Evolutionary conservation across 2,329 filamentous ascomycete species (phyloP), one percentile per base, ranked within the genome.

Genomic region (Monilinia fructicola): DNA sequence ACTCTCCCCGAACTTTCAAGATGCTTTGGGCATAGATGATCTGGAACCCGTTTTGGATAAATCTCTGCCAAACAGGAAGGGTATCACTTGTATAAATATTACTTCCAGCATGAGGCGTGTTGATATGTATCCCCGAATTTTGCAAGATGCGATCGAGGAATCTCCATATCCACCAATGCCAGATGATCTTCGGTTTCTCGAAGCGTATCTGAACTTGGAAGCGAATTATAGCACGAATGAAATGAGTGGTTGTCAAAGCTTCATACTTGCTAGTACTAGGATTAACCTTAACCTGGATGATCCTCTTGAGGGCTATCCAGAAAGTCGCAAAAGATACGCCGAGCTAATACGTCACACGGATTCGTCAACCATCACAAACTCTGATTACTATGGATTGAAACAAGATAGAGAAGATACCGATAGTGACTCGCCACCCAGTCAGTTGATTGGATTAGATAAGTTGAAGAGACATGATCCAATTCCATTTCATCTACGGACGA

Each of bases 1-100:
- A 62, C 60, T 4, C 4, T 35, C 60, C 16, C 67, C 55, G 7
- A 64, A 44, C 58, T 56, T 66, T 64, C 62, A 69, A 66, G 69
- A 69, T 38, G 58, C 67, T 53, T 56, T 68, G n/a, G 66, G 65
- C 9, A 50, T 48, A 46, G 21, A 50, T 12, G 31, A 65, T 53
- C n/a, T 63, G 18, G 50, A 56, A 5, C 18, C 11, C 38, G 48
- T 42, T n/a, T 60, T 44, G 21, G 1, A 46, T 1, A 21, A 26
- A 9, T 35, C 52, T 6, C 11, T 50, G 10, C 46, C 53, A 2
- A 53, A 42, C 42, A 38, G 48, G 23, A 14, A 21, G 42, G 44
- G 12, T 7, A 11, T 42, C 12, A 6, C 16, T 53, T 50, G 61
- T 23, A 7, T 64, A 42, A 55, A 44, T 26, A 16, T 64, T n/a